Conservation (phyloP, 192 early-diverging fungal species). For the Geranomyces variabilis region DNA sequence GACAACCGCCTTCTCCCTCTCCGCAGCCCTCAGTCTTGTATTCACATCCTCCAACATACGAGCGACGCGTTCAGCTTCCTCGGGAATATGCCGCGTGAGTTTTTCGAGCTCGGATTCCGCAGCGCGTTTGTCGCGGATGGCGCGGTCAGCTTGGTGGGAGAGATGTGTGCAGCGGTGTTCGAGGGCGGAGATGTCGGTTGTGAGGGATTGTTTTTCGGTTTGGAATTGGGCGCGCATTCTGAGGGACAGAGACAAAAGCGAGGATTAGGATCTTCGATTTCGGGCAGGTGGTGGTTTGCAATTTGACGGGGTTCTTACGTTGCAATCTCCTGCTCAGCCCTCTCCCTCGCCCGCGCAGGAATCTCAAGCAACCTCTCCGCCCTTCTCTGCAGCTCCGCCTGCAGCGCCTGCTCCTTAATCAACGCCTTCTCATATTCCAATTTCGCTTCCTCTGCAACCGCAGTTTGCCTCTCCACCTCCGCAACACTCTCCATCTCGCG, state of each 20-base stretch:
- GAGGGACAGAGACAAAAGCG: background rate
- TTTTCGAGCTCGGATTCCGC: constrained; percentile 56
- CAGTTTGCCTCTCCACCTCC: constrained; percentile 7
- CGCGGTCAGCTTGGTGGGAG: constrained; percentile 41
- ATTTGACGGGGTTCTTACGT: no score
- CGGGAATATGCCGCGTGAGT: constrained; percentile 46
- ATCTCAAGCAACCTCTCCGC: constrained; percentile 40
- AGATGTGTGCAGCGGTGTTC: constrained; percentile 35
- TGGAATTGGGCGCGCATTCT: constrained; percentile 43
- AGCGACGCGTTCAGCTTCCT: constrained; percentile 49
- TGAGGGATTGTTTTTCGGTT: constrained; percentile 33
- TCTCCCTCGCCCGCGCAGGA: constrained; percentile 35
- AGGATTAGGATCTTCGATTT: background rate
- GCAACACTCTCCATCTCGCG: constrained; percentile 24
- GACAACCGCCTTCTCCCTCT: constrained; percentile 42
- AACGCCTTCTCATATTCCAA: constrained; percentile 48
- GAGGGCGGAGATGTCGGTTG: constrained; percentile 43
- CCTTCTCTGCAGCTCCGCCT: constrained; percentile 40
- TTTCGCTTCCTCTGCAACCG: constrained; percentile 39
- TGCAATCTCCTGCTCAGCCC: constrained; percentile 43
- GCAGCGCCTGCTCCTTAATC: constrained; percentile 41
- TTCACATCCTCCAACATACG: constrained; percentile 51
- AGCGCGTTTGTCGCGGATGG: constrained; percentile 56
- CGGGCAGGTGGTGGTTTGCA: background rate
- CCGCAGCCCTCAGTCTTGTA: constrained; percentile 31